phyloP scores from a whole-genome alignment of 2,329 filamentous ascomycete genomes.

The Paraphoma sp. region DNA sequence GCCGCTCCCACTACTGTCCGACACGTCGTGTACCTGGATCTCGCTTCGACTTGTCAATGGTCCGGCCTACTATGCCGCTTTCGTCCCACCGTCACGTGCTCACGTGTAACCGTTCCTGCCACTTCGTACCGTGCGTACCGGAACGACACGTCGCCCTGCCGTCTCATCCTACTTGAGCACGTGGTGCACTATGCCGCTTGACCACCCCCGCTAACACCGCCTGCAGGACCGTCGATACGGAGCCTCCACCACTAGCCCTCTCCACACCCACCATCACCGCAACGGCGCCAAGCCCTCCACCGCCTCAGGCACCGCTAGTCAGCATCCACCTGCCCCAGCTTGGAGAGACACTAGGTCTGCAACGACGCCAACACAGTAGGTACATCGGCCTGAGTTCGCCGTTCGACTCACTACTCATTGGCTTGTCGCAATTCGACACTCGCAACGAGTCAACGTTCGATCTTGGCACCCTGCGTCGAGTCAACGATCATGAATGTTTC shows the following conservation, averaged over 20 bases:
- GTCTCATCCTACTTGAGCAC: background rate
- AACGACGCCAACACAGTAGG: slow-evolving; percentile 79
- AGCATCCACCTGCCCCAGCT: slow-evolving; percentile 46
- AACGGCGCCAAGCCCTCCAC: slow-evolving; percentile 46
- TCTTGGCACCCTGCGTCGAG: slow-evolving; percentile 69
- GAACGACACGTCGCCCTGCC: background rate
- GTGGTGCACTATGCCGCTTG: slow-evolving; percentile 6
- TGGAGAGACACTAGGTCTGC: slow-evolving; percentile 69
- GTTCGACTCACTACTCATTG: slow-evolving; percentile 83
- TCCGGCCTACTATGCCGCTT: slow-evolving; percentile 11
- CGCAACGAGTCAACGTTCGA: slow-evolving; percentile 80
- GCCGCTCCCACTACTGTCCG: slow-evolving; percentile 25
- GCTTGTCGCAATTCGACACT: slow-evolving; percentile 79
- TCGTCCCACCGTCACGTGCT: slow-evolving; percentile 26
- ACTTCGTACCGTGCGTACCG: background rate
- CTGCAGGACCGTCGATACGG: slow-evolving; percentile 47
- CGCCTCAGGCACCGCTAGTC: slow-evolving; percentile 37
- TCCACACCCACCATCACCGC: slow-evolving; percentile 50
- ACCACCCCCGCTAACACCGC: slow-evolving; percentile 31
- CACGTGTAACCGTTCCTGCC: slow-evolving; percentile 18
- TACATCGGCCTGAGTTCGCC: slow-evolving; percentile 85
- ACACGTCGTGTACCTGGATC: slow-evolving; percentile 8
- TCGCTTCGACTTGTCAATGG: slow-evolving; percentile 13
- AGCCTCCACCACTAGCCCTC: slow-evolving; percentile 48
- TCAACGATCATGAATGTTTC: slow-evolving; percentile 80